Evolutionary conservation across 257 asterid species (phyloP), one percentile per base, ranked within the genome.

Genomic region (Solanum phureja): DNA sequence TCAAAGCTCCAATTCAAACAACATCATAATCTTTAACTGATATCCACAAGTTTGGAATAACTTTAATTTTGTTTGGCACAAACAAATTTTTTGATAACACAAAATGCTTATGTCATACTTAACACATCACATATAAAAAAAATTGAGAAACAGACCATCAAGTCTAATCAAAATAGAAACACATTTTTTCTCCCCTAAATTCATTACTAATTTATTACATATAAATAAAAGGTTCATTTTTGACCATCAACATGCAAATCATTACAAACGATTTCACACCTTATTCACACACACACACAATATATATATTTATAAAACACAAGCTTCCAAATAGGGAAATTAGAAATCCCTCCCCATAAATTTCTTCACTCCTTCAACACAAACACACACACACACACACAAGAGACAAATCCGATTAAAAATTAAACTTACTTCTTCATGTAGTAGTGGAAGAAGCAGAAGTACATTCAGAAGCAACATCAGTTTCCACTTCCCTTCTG

Each of bases 401-500:
- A 27, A 24, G 31, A 58, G n/a, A 62, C 7, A 13, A 72, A 62
- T 31, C 23, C 60, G 18, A 11, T 52, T 58, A 56, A 56, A 56
- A 56, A 56, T 7, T 31, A 62, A 66, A 87, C 87, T 85, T 68
- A 68, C 75, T 29, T 27, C 87, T 85, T 64, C 23, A 62, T 66
- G 40, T 85, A 68, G 58, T 16, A 68, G 58, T 13, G 11, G 60
- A 60, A 11, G 52, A 23, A 75, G 88, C 87, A 37, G 90, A 90
- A 82, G 96, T 71, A 82, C 88, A 40, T 49, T 90, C 96, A 76
- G 88, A 88, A 4, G 88, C 91, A 21, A 81, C 90, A 87, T 92
- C 96, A 24, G 91, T 88, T 88, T 90, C 90, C 74, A 90, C 93
- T 88, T 91, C 93, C 91, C 95, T 87, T 44, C 96, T 90, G 88